Conservation (phyloP, 2,329 filamentous ascomycete species). For the Rachicladosporium sp. region DNA sequence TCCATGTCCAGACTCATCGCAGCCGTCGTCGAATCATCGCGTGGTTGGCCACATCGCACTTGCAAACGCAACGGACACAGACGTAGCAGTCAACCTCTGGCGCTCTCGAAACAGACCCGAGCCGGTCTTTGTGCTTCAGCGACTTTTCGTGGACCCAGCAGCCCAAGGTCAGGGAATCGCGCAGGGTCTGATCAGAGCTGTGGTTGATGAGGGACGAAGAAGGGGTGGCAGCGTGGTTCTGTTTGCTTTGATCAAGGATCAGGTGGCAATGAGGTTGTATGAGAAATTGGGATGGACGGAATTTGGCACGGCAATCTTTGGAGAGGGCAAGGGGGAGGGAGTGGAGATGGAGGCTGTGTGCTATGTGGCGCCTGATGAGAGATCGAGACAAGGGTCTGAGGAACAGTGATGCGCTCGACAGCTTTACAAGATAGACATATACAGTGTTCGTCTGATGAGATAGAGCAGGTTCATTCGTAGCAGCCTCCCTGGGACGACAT, state of each 20-base stretch:
- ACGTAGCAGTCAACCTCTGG: conserved; percentile 11
- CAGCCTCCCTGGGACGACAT: no score
- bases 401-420: no score
- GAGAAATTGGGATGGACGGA: conserved; percentile 13
- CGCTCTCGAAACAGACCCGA: conserved; percentile 6
- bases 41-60: conserved; percentile 14
- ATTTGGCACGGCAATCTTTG: conserved; percentile 7
- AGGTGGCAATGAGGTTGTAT: conserved; percentile 14
- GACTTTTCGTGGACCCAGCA: conserved; percentile 15
- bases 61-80: conserved; percentile 5
- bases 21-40: no score
- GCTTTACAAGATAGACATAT: no score
- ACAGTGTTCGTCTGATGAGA: no score
- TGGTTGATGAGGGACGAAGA: conserved; percentile 3
- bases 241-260: conserved; percentile 15
- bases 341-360: conserved; percentile 5
- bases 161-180: conserved; percentile 11
- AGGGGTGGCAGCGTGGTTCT: conserved; percentile 9
- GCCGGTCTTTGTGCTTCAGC: conserved; percentile 13
- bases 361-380: conserved; percentile 4
- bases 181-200: conserved; percentile 10
- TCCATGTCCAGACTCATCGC: no score
- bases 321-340: conserved; percentile 1
- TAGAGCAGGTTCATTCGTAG: no score
- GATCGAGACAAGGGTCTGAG: no score